Conservation (phyloP, 164 flowering plant genomes). For the Stephania yunnanensis region DNA sequence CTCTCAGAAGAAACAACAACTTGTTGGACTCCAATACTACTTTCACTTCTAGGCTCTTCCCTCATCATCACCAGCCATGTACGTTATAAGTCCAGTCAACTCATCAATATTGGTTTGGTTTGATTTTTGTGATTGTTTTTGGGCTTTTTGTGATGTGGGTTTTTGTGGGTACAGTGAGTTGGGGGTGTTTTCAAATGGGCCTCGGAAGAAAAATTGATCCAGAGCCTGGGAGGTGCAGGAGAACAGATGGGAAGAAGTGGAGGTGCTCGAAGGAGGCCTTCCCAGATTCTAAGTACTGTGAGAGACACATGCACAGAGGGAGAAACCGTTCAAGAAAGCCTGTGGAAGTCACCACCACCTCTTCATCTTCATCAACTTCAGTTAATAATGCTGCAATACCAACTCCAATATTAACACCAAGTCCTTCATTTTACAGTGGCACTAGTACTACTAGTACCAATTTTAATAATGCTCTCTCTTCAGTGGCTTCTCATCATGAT, state of each 20-base stretch:
- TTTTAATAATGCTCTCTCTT: background rate
- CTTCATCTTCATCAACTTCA: conserved; percentile 5
- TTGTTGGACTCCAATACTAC: conserved; percentile 25
- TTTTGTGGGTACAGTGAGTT: conserved; percentile 46
- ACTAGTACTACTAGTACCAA: conserved; percentile 6
- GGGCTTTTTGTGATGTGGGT: conserved; percentile 2
- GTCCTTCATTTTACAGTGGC: conserved; percentile 20
- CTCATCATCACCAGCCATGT: conserved; percentile 52
- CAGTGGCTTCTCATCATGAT: conserved; percentile 8
- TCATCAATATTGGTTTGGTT: background rate
- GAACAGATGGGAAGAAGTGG: conserved; percentile 96
- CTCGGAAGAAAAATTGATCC: conserved; percentile 73
- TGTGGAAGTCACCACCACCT: conserved; percentile 46
- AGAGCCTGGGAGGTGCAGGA: conserved; percentile 87
- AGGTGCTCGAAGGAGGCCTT: conserved; percentile 83
- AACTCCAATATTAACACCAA: conserved; percentile 1
- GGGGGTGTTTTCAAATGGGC: conserved; percentile 68
- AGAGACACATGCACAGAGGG: conserved; percentile 92
- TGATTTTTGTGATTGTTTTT: background rate
- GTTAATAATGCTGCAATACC: background rate
- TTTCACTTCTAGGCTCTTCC: conserved; percentile 28
- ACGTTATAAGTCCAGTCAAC: background rate
- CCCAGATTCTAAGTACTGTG: conserved; percentile 84
- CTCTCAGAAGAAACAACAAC: conserved; percentile 41
- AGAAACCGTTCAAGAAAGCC: conserved; percentile 98